Evolutionary conservation across 1,284 basidiomycete genomes (phyloP), one percentile per base, ranked within the genome.

Genomic region (Mycena citricolor): DNA sequence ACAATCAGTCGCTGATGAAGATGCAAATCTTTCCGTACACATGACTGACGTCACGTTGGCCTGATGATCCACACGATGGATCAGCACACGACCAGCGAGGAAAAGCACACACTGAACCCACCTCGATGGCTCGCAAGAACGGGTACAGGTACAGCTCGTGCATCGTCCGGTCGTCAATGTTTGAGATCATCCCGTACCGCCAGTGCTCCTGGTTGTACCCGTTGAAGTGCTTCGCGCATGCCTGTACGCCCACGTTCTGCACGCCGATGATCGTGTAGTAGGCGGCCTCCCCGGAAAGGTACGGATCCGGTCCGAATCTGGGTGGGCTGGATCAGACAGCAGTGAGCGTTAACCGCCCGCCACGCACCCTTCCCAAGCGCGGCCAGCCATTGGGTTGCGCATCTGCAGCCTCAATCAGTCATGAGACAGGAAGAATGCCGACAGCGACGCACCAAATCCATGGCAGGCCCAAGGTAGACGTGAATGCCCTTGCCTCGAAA

Each of bases 401-500:
- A 73, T 72, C 71, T 74, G 42, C 32, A 32, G 22, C 11, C 20
- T 23, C n/a, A 6, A 14, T 11, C 21, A 36, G n/a, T 32, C 3
- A 12, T 11, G 8, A 8, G 11, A 8, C 34, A 54, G 5, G 55
- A 13, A 13, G 30, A 16, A 13, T 23, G 28, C 5, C n/a, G n/a
- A n/a, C n/a, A 6, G 21, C 1, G 8, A 48, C 77, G 19, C 39
- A 74, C 79, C 46, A 81, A 70, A 56, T 81, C 79, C 66, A 79
- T 64, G 39, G 75, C 70, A 2, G 84, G 81, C 7, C 86, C 83
- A 3, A 81, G 64, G 29, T 66, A 68, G 17, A 79, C 69, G 56
- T 92, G 76, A 32, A 81, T 75, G 20, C 90, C 90, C 63, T 91
- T 90, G 20, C 73, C 77, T 32, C 77, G 70, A 61, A 81, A 83